phyloP scores from a whole-genome alignment of 306 rosid genomes.

The Corylus avellana region DNA sequence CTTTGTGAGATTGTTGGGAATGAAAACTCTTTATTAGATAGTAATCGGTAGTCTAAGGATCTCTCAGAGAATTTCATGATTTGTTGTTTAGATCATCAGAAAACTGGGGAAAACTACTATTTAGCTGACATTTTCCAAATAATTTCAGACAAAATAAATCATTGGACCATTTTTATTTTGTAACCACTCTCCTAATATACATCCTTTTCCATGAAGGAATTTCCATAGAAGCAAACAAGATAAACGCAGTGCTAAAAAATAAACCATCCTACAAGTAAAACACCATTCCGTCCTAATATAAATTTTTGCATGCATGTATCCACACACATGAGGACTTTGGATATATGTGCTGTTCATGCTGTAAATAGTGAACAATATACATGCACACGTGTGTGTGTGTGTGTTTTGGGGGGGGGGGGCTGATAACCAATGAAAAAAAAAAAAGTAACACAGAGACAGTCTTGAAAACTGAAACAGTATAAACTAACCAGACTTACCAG shows the following conservation, averaged over 20 bases:
- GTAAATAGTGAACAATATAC: neutral
- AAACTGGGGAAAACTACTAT: neutral
- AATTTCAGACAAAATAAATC: no score
- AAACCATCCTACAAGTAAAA: neutral
- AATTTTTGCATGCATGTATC: neutral
- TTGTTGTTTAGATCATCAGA: no score
- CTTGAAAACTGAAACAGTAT: slow-evolving; percentile 14
- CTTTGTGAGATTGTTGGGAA: no score
- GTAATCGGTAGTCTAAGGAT: no score
- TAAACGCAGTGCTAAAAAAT: neutral
- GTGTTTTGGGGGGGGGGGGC: no score
- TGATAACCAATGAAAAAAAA: neutral
- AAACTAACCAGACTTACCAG: slow-evolving; percentile 55
- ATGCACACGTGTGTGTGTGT: neutral
- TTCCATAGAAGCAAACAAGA: neutral
- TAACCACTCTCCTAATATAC: neutral
- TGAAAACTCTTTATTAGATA: no score
- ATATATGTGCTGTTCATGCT: neutral
- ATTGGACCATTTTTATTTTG: neutral
- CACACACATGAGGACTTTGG: neutral
- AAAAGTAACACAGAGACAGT: neutral
- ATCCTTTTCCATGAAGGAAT: no score
- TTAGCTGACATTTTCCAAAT: neutral
- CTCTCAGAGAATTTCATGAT: no score
- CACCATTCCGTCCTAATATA: neutral